Conservation (phyloP, 495 filamentous ascomycete species). For the Bacidia rubella region DNA sequence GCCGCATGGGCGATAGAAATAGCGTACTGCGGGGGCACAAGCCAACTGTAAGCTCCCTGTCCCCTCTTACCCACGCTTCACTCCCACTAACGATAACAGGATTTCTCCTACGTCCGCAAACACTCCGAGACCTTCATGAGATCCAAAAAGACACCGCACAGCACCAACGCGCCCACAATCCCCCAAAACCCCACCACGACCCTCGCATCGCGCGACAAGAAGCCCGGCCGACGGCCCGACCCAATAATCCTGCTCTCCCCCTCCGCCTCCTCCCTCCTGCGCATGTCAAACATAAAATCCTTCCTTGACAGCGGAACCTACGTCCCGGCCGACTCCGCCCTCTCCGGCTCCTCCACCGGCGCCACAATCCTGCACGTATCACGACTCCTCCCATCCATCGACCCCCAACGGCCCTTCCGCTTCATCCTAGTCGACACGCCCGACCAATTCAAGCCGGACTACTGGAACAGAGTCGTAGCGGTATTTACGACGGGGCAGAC, state of each 20-base stretch:
- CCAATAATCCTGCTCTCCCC: constrained; percentile 97
- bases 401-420: constrained; percentile 57
- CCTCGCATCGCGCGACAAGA: constrained; percentile 33
- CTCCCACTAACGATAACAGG: constrained; percentile 43
- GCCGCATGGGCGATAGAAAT: constrained; percentile 86
- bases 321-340: constrained; percentile 57
- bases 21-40: constrained; percentile 77
- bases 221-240: constrained; percentile 52
- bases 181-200: constrained; percentile 26
- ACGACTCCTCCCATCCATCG: constrained; percentile 63
- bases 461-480: constrained; percentile 90
- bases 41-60: constrained; percentile 51
- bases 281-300: constrained; percentile 89
- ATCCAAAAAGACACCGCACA: constrained; percentile 27
- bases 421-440: constrained; percentile 91
- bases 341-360: constrained; percentile 39
- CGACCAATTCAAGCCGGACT: constrained; percentile 92
- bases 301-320: constrained; percentile 84
- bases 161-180: constrained; percentile 21
- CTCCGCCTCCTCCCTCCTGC: constrained; percentile 93
- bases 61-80: background rate
- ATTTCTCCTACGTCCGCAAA: constrained; percentile 91
- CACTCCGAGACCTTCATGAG: constrained; percentile 62
- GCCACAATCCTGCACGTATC: constrained; percentile 72
- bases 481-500: constrained; percentile 97